These are phyloP conservation scores for Myxozyma kluyveri DNA, from an alignment of 805 yeast genomes.

Conservation along the genomic window DNA sequence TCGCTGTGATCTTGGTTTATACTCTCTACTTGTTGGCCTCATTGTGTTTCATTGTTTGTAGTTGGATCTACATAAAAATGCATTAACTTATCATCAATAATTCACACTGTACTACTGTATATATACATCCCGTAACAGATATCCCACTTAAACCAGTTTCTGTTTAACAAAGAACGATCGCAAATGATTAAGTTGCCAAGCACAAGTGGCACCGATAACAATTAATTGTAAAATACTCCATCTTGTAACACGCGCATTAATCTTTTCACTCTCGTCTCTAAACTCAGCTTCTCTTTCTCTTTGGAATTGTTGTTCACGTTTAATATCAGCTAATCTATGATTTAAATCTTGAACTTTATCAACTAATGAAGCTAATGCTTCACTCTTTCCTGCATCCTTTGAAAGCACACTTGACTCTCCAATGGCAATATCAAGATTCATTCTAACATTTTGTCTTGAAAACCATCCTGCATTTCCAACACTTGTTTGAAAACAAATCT, in stretches of 20 bases:
- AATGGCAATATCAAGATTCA: conserved; percentile 68
- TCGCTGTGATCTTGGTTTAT: background rate
- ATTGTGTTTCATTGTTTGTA: background rate
- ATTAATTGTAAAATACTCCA: conserved; percentile 74
- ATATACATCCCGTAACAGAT: background rate
- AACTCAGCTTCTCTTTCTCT: conserved; percentile 67
- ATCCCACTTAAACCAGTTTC: conserved; percentile 58
- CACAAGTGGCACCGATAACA: conserved; percentile 66
- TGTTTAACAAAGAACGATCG: conserved; percentile 83
- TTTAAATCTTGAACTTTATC: conserved; percentile 57
- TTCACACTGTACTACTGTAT: background rate
- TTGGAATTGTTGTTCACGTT: conserved; percentile 62
- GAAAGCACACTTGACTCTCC: conserved; percentile 68
- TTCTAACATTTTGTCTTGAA: conserved; percentile 57
- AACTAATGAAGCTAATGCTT: conserved; percentile 48
- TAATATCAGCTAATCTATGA: conserved; percentile 56
- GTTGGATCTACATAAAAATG: background rate
- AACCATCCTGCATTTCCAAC: conserved; percentile 55
- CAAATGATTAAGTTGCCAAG: conserved; percentile 72
- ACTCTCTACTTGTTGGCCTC: background rate
- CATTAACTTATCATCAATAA: background rate
- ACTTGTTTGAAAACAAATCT: conserved; percentile 67
- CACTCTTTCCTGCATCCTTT: conserved; percentile 41
- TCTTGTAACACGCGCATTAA: conserved; percentile 66
- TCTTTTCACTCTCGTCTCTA: conserved; percentile 72